phyloP scores from a whole-genome alignment of 1,139 yeast species.

The Pneumocystis sp. region DNA sequence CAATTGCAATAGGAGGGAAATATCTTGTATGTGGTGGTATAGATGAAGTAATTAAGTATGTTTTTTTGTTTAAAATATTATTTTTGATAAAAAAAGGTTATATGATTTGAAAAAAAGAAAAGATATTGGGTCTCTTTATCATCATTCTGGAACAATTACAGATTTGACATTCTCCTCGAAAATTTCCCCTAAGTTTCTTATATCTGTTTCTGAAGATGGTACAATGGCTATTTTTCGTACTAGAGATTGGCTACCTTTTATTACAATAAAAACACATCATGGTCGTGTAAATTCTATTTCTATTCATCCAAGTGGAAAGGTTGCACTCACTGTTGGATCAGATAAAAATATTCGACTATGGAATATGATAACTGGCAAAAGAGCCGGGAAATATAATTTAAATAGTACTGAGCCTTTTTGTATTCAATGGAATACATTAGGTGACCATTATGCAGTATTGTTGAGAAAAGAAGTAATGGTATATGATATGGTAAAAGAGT shows the following conservation, averaged over 20 bases:
- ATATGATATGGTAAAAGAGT: conserved; percentile 45
- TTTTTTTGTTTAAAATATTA: not conserved
- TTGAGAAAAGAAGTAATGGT: conserved; percentile 48
- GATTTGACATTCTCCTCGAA: conserved; percentile 53
- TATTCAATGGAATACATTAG: conserved; percentile 32
- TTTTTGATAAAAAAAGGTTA: conserved; percentile 24
- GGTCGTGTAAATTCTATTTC: conserved; percentile 68
- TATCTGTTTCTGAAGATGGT: conserved; percentile 87
- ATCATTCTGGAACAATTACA: conserved; percentile 83
- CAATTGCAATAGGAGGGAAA: conserved; percentile 68
- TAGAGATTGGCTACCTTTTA: conserved; percentile 91
- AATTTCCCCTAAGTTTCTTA: conserved; percentile 23
- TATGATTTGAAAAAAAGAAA: conserved; percentile 89
- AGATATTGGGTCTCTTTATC: conserved; percentile 78
- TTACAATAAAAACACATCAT: conserved; percentile 45
- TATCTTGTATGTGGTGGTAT: conserved; percentile 88
- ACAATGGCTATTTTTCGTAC: conserved; percentile 85
- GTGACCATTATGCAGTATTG: conserved; percentile 62
- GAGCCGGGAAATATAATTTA: conserved; percentile 44
- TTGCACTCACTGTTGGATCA: conserved; percentile 76
- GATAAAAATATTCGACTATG: conserved; percentile 76
- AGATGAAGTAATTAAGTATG: conserved; percentile 72
- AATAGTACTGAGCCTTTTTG: conserved; percentile 18
- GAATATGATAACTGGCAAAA: conserved; percentile 96
- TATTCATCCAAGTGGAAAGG: conserved; percentile 83